Base-by-base conservation (phyloP, 495 filamentous ascomycete species). In the Copromyces sp. region DNA sequence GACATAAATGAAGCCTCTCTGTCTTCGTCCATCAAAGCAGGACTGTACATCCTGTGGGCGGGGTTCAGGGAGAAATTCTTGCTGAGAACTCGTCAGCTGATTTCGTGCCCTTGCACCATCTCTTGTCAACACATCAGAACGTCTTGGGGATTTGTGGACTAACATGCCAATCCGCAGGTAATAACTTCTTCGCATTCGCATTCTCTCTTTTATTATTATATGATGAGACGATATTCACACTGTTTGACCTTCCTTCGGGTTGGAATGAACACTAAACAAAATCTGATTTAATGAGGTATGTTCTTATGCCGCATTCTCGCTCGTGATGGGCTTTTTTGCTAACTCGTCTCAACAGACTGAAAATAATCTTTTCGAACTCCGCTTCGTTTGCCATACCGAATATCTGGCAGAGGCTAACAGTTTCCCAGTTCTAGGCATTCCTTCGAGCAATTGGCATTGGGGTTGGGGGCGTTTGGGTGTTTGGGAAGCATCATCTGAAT, bases 211-310 rank as follows among this genome's bases (percentile, higher is more conserved):
- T 71, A 73, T 73, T 75, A 70, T 74, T 47, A 83, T 47, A 83
- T 85, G 84, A 86, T 86, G 84, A 85, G 76, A 71, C 78, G 80
- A 78, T 86, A 97, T 97, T 97, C 94, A 97, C 94, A 97, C 94
- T 97, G 92, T 97, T 94, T 94, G 94, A 97, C 89, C 84, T 84
- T 83, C 82, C 81, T 83, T 76, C 82, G 79, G 82, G 85, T 83
- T 78, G 89, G 90, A 86, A 90, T 96, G 94, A 95, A 92, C 91
- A 87, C 87, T 76, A 73, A 81, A 85, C 87, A 93, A 95, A 95
- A 91, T 97, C 94, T 97, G 94, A 97, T 97, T 94, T 96, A 96
- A 95, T 95, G 92, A 95, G 92, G 92, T 94, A 85, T 83, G 87
- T 85, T 65, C 20, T 32, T 4, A 29, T 12, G 20, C 12, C 39